phyloP scores from a whole-genome alignment of 108 stramenopile species.

The Nitzschia putrida region DNA sequence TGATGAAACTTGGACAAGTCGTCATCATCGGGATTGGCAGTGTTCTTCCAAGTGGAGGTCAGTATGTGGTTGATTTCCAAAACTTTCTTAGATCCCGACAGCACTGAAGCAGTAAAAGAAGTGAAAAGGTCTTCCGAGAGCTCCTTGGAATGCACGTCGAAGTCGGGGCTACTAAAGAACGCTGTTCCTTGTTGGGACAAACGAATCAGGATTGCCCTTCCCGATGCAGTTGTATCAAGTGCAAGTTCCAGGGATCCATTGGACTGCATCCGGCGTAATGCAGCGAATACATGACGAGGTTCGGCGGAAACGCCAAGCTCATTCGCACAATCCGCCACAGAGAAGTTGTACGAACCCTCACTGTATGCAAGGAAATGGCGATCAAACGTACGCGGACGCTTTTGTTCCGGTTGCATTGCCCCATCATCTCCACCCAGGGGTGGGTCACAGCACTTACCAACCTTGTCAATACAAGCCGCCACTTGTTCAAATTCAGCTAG shows the following conservation, averaged over 20 bases:
- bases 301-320: conserved; percentile 66
- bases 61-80: conserved; percentile 68
- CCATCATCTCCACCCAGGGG: conserved; percentile 32
- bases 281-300: conserved; percentile 87
- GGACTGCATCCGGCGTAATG: conserved; percentile 69
- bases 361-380: conserved; percentile 69
- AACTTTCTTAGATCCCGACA: conserved; percentile 60
- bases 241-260: conserved; percentile 70
- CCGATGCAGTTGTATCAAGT: conserved; percentile 54
- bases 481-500: conserved; percentile 62
- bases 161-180: conserved; percentile 33
- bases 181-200: conserved; percentile 48
- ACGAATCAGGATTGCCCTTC: conserved; percentile 59
- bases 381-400: conserved; percentile 17
- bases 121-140: conserved; percentile 38
- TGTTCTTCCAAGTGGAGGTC: conserved; percentile 40
- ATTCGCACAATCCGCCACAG: conserved; percentile 66
- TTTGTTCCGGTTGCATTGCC: conserved; percentile 2
- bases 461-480: conserved; percentile 52
- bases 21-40: not conserved
- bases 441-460: conserved; percentile 46
- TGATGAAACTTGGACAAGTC: conserved; percentile 60
- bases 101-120: conserved; percentile 51
- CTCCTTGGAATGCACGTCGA: conserved; percentile 7
- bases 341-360: conserved; percentile 72